Conservation (phyloP, 345 rosid genomes). For the Jatropha curcas region DNA sequence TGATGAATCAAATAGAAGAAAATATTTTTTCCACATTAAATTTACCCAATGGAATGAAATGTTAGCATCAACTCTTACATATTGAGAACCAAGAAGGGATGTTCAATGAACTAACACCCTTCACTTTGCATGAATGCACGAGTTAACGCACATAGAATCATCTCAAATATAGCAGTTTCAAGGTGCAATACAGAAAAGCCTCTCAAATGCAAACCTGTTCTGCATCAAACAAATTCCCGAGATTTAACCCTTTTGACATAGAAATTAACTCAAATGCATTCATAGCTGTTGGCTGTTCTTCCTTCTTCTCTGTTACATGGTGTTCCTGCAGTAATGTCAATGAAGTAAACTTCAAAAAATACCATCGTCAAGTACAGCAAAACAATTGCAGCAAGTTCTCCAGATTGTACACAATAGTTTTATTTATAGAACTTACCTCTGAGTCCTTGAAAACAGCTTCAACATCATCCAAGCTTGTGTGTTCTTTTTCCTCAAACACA, state of each 20-base stretch:
- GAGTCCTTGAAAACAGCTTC: slow-evolving; percentile 95
- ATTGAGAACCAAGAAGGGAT: not conserved
- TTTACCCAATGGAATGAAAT: not conserved
- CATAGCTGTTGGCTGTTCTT: slow-evolving; percentile 81
- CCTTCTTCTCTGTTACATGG: slow-evolving; percentile 82
- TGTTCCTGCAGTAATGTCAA: slow-evolving; percentile 55
- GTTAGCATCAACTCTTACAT: not conserved
- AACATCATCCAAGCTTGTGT: slow-evolving; percentile 73
- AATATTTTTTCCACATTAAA: too few relatives aligned
- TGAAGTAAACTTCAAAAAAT: slow-evolving; percentile 8
- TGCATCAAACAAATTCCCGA: slow-evolving; percentile 73
- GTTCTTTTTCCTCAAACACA: slow-evolving; percentile 71
- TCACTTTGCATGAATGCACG: not conserved
- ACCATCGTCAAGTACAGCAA: not conserved
- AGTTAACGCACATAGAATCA: not conserved
- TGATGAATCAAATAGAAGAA: too few relatives aligned
- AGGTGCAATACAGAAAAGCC: not conserved
- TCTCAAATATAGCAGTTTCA: not conserved
- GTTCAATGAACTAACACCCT: not conserved
- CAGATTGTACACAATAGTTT: slow-evolving; percentile 5
- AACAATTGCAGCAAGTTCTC: slow-evolving; percentile 3
- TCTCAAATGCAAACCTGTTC: slow-evolving; percentile 64
- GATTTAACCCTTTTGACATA: slow-evolving; percentile 85
- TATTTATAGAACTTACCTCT: slow-evolving; percentile 47
- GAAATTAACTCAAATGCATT: slow-evolving; percentile 94